Evolutionary conservation across 1,139 yeast genomes (phyloP), one percentile per base, ranked within the genome.

Genomic region (Pichia sp.): DNA sequence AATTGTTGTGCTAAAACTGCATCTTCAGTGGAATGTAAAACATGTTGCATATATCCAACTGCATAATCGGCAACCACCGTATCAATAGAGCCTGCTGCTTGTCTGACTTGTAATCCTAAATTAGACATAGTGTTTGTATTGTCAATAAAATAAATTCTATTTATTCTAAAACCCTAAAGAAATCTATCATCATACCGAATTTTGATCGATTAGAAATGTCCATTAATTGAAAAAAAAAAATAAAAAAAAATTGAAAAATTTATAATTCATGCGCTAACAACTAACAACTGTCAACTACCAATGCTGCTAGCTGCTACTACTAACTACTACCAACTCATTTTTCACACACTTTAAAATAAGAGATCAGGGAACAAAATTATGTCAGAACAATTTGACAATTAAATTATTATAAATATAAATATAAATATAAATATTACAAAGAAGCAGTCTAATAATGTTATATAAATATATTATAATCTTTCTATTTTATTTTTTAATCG

Each of bases 61-160:
- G 95, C 95, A 62, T 90, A 90, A 55, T 89, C 95, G 1, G 94
- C 81, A 29, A 90, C 96, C n/a, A 89, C 81, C 2, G 90, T 82
- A 59, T 92, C 97, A 46, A 90, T 78, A 1, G 86, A 74, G 3
- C 96, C 94, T 6, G 83, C 94, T 0, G 96, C 92, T 64, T 84
- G 88, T 56, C 96, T 84, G n/a, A 90, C 82, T 64, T 84, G 86
- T 34, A 76, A 64, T n/a, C 79, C 78, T 34, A 76, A 63, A 61
- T 73, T 77, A 29, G 82, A 75, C 53, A 50, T 50, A 3, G 3
- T 32, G 30, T 11, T 31, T 28, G 11, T 31, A 1, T 40, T 40
- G 5, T 18, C 4, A 26, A 10, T 6, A 8, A 8, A 30, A 7
- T 30, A 30, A 30, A 30, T 30, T 7, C 8, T 30, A 6, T 30